Base-by-base conservation (phyloP, 2,329 filamentous ascomycete genomes). In the Raffaelea ambrosiae region DNA sequence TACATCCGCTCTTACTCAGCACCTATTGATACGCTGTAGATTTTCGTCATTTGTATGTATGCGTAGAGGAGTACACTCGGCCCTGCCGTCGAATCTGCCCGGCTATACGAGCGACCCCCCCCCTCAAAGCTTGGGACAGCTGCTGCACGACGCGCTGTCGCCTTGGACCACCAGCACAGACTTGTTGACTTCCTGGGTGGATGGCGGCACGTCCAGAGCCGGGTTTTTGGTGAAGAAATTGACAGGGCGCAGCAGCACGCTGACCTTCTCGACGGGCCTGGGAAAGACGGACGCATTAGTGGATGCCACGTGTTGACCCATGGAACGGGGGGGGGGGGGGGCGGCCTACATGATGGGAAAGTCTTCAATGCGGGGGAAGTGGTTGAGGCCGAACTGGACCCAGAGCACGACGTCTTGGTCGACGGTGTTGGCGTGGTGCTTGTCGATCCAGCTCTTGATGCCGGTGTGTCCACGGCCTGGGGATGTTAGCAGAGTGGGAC, bases 231-330 rank as follows among this genome's bases (percentile, higher is more conserved):
- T 22, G 23, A 49, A 49, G 44, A 49, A 49, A n/a, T 47, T 43
- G 22, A 43, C 43, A 13, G 48, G 48, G 43, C 38, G 41, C n/a
- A 49, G 36, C 20, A 29, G 36, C 3, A 49, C 40, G 3, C 31
- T 18, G 39, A 49, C 40, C 8, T 44, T 48, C 19, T 48, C 47
- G 5, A 83, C 77, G 0, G 79, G 81, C 81, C 77, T 0, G 79
- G 81, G 67, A 81, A 85, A 76, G 71, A 0, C 80, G 67, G 0
- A 80, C 79, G 26, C 81, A 76, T 52, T 84, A 81, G 23, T 81
- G 84, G 29, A 81, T 74, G 21, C 80, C 67, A 57, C 72, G 72
- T 2, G n/a, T 75, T 72, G 19, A 77, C 69, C 73, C 74, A 81
- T 4, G 81, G 61, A 2, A 81, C 74, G n/a, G n/a, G n/a, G n/a